Evolutionary conservation across 2,329 filamentous ascomycete species (phyloP).

Genomic region (Rhynchosporium secalis): DNA sequence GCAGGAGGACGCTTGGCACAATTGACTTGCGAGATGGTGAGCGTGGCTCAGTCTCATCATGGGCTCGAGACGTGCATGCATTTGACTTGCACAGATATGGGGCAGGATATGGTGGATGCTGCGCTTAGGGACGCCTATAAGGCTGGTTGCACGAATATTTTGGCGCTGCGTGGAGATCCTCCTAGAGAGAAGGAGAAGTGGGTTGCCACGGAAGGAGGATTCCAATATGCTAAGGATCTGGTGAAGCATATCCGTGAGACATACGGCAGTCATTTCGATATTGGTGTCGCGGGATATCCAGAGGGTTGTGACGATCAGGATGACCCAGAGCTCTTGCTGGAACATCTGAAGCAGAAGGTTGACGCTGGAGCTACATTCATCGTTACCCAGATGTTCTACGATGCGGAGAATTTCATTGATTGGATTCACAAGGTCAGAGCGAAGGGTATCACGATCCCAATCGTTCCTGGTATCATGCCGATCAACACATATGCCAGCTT

Average conservation of each 20-base stretch:
- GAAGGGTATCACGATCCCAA: slow-evolving; percentile 79
- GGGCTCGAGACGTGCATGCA: slow-evolving; percentile 99
- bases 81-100: slow-evolving; percentile 98
- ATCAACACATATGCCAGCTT: slow-evolving; percentile 96
- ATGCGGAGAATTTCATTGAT: slow-evolving; percentile 88
- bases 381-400: slow-evolving; percentile 99
- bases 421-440: slow-evolving; percentile 88
- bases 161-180: slow-evolving; percentile 90
- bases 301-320: slow-evolving; percentile 94
- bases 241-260: slow-evolving; percentile 72
- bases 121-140: slow-evolving; percentile 88
- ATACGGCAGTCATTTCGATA: slow-evolving; percentile 91
- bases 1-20: slow-evolving; percentile 89
- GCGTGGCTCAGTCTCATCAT: slow-evolving; percentile 90
- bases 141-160: slow-evolving; percentile 94
- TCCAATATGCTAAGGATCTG: slow-evolving; percentile 89
- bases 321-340: slow-evolving; percentile 79
- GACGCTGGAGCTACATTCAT: slow-evolving; percentile 92
- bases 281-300: slow-evolving; percentile 94
- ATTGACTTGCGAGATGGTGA: slow-evolving; percentile 96
- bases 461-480: slow-evolving; percentile 86
- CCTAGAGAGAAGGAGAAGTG: slow-evolving; percentile 92
- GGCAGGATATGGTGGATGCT: slow-evolving; percentile 83
- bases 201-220: slow-evolving; percentile 83
- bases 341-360: slow-evolving; percentile 95